phyloP scores from a whole-genome alignment of 164 flowering plant genomes.

The Kalanchoe fedtschenkoi region DNA sequence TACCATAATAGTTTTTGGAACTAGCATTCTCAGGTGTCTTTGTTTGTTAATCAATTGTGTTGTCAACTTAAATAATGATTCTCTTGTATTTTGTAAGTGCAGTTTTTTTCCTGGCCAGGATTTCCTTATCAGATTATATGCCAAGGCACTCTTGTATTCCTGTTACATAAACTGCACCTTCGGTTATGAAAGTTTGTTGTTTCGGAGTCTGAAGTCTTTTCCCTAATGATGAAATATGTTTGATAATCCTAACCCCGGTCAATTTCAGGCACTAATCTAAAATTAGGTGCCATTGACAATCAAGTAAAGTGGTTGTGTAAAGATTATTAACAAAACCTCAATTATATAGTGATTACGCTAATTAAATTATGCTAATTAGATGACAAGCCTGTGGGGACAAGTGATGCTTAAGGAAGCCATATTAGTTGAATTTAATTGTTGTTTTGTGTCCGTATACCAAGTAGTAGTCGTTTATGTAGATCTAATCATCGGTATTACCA shows the following conservation, averaged over 20 bases:
- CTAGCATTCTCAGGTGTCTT: too few relatives aligned
- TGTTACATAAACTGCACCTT: neutral
- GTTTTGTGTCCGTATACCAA: neutral
- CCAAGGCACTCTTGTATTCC: neutral
- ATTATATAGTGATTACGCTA: neutral
- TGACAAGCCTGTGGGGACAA: neutral
- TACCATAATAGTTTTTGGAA: too few relatives aligned
- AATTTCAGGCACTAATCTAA: neutral
- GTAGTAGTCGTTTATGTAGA: neutral
- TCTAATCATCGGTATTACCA: neutral
- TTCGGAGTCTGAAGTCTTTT: neutral
- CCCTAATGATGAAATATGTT: neutral
- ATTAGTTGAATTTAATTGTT: conserved; percentile 2
- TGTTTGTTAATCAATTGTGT: neutral
- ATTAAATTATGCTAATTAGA: neutral
- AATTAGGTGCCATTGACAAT: neutral
- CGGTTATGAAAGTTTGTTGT: neutral
- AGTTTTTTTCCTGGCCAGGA: neutral
- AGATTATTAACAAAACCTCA: too few relatives aligned
- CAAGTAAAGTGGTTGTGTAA: too few relatives aligned
- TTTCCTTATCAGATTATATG: too few relatives aligned
- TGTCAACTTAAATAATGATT: neutral
- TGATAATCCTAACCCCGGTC: neutral
- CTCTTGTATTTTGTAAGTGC: neutral
- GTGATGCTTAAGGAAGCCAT: neutral